These are phyloP conservation scores for Phoma herbarum DNA, from an alignment of 2,329 filamentous ascomycete genomes.

Conservation along the genomic window DNA sequence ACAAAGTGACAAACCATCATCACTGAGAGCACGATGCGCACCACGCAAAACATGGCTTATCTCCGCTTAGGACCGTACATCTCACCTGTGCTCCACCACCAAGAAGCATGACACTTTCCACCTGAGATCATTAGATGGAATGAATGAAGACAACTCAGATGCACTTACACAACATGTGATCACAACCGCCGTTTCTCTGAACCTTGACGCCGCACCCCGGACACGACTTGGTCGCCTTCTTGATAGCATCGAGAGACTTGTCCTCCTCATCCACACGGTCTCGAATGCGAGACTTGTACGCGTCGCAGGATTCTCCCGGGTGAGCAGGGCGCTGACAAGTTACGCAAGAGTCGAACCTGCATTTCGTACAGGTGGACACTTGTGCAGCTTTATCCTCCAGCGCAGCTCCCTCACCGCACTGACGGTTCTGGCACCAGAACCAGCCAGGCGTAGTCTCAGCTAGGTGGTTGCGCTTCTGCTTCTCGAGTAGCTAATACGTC, in stretches of 20 bases:
- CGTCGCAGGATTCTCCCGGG: not conserved
- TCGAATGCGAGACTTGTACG: not conserved
- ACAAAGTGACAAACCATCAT: too few relatives aligned
- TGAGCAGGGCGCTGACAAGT: not conserved
- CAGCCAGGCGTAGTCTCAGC: not conserved
- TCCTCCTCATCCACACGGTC: not conserved
- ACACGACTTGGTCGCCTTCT: not conserved
- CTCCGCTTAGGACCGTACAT: too few relatives aligned
- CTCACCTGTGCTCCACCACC: not conserved
- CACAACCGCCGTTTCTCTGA: not conserved
- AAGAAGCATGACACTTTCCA: not conserved
- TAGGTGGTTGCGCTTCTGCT: not conserved
- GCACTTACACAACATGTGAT: not conserved
- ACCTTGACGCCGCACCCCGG: not conserved
- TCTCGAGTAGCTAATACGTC: not conserved
- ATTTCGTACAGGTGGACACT: not conserved
- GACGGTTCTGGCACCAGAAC: not conserved
- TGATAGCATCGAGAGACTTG: not conserved
- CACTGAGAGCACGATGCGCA: too few relatives aligned
- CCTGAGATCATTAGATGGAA: too few relatives aligned
- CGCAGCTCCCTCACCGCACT: not conserved
- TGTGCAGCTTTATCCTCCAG: not conserved
- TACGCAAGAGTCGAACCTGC: not conserved
- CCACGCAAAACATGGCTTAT: too few relatives aligned
- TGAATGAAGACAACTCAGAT: too few relatives aligned